Base-by-base conservation (phyloP, 345 rosid species). In the Ceriops zippeliana region DNA sequence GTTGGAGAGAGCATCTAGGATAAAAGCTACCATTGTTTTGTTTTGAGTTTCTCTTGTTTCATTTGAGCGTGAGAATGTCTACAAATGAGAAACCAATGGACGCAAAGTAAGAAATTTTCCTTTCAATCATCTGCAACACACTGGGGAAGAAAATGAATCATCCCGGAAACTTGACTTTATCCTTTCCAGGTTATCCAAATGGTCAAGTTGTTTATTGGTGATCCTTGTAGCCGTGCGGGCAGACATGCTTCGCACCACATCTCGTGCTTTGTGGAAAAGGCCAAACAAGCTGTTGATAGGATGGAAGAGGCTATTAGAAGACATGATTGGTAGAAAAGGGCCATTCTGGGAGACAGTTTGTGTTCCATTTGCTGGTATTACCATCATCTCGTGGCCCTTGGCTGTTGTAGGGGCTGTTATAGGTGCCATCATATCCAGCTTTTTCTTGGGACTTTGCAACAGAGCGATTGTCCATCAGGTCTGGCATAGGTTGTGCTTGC, bases 311-410 rank as follows among this genome's bases (percentile, higher is more conserved):
- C 83, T 90, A 9, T 67, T 93, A 26, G 97, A 93, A 77, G 97
- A 93, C 74, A 79, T 90, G 79, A 83, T 90, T 47, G 97, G 98
- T 26, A 72, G 97, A 76, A 96, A 93, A 70, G 97, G 98, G 31
- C 96, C 96, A 0, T 93, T 93, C 78, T 70, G 89, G 83, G 97
- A 92, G 81, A 88, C 86, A 0, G 90, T 85, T 0, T 93, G 98
- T 73, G 93, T 90, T 73, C 97, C 97, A 22, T 90, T 93, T 80
- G 97, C 98, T 6, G 93, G 89, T 74, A 83, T 93, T 60, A 88
- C 93, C 38, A 89, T 93, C 53, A 66, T 89, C 31, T 72, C 89
- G 24, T 90, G 98, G 98, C 98, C 97, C 63, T 67, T 93, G 68
- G 97, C 90, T 71, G 96, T 90, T 54, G 60, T 81, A 0, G 93